Evolutionary conservation across 2,329 filamentous ascomycete genomes (phyloP).

Genomic region (Oidium heveae): DNA sequence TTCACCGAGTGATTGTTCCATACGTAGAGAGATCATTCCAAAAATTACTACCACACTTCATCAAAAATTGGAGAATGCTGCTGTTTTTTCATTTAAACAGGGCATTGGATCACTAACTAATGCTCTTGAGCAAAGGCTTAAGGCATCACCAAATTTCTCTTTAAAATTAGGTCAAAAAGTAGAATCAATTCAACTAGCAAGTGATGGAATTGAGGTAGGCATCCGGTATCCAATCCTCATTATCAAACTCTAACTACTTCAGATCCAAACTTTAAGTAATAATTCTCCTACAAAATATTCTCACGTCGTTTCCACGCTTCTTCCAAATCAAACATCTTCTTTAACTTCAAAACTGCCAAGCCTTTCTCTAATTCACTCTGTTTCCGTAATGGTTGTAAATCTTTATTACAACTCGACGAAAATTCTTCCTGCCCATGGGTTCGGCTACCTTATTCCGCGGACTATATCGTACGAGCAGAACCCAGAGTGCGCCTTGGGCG

Average conservation of each 20-base stretch:
- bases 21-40: constrained; percentile 1
- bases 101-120: constrained; percentile 39
- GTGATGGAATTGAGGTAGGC: constrained; percentile 19
- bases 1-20: neutral
- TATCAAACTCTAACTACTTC: constrained; percentile 7
- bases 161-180: constrained; percentile 27
- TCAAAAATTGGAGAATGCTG: constrained; percentile 11
- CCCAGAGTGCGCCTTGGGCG: constrained; percentile 62
- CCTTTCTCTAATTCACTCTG: constrained; percentile 31
- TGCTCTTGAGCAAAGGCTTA: constrained; percentile 25
- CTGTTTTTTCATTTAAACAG: constrained; percentile 23
- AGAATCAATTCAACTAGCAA: constrained; percentile 19
- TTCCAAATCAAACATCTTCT: constrained; percentile 35
- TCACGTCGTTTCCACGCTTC: constrained; percentile 1
- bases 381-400: constrained; percentile 81
- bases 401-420: constrained; percentile 48
- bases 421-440: constrained; percentile 41
- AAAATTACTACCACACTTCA: constrained; percentile 4
- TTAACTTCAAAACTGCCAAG: constrained; percentile 17
- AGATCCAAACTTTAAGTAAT: constrained; percentile 12
- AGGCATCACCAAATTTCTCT: constrained; percentile 28
- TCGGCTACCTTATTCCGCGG: constrained; percentile 78
- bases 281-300: constrained; percentile 17
- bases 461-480: constrained; percentile 46
- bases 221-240: neutral